Conservation (phyloP, 768 basidiomycete species). For the Agaricus sinodeliciosus region DNA sequence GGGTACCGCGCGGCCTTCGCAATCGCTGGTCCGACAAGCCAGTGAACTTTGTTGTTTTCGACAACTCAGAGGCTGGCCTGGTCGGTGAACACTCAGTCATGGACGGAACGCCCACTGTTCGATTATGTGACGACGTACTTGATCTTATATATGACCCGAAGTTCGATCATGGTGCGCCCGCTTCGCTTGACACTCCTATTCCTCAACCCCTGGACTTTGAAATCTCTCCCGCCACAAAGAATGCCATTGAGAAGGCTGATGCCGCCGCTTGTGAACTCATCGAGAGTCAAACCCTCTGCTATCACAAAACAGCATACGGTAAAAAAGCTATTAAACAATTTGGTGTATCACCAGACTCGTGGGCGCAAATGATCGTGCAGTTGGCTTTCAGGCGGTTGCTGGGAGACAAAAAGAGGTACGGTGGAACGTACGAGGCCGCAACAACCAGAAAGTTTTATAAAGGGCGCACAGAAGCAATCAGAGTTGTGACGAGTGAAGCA, state of each 20-base stretch:
- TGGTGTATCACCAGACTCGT: constrained; percentile 88
- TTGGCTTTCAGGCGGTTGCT: constrained; percentile 77
- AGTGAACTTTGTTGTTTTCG: constrained; percentile 77
- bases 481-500: constrained; percentile 71
- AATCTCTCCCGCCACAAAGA: constrained; percentile 36
- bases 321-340: constrained; percentile 83
- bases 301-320: constrained; percentile 69
- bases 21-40: constrained; percentile 93
- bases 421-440: constrained; percentile 92
- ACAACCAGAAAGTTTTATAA: constrained; percentile 84
- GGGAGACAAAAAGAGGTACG: constrained; percentile 44
- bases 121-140: constrained; percentile 66
- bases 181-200: constrained; percentile 14
- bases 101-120: constrained; percentile 81
- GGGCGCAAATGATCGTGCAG: constrained; percentile 91
- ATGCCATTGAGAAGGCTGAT: constrained; percentile 54
- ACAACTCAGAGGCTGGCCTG: constrained; percentile 74
- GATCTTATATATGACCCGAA: constrained; percentile 46
- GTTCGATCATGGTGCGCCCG: constrained; percentile 56
- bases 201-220: constrained; percentile 62
- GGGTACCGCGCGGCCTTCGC: constrained; percentile 48
- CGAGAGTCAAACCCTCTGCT: constrained; percentile 55
- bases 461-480: constrained; percentile 91
- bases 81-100: constrained; percentile 93
- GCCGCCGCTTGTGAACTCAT: constrained; percentile 50